Evolutionary conservation across 495 filamentous ascomycete genomes (phyloP).

Genomic region (Opeltia flavorubescens): DNA sequence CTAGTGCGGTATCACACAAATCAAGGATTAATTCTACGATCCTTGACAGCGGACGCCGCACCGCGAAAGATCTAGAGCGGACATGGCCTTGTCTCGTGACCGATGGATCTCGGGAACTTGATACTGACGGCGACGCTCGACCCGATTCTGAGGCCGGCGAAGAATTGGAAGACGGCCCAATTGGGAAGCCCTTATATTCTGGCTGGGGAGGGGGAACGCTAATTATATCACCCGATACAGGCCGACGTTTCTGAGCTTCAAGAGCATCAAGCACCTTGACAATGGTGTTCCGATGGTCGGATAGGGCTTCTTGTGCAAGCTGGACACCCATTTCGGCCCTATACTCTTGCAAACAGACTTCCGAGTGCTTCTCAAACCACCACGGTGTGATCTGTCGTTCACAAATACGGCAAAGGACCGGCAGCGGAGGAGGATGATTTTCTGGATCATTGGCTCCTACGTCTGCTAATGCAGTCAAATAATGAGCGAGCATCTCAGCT

Average conservation of each 20-base stretch:
- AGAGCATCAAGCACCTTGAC: conserved; percentile 88
- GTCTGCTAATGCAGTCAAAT: conserved; percentile 81
- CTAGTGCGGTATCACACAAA: conserved; percentile 86
- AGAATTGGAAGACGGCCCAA: conserved; percentile 58
- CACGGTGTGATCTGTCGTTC: conserved; percentile 96
- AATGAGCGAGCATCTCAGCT: conserved; percentile 85
- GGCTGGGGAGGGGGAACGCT: conserved; percentile 39
- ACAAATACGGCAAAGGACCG: conserved; percentile 90
- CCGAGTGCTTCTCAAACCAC: conserved; percentile 99
- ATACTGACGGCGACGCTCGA: conserved; percentile 51
- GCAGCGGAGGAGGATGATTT: conserved; percentile 71
- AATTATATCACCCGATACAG: conserved; percentile 42
- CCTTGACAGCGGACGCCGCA: conserved; percentile 73
- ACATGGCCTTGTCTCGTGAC: conserved; percentile 54
- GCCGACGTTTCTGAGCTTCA: conserved; percentile 57
- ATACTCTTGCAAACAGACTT: conserved; percentile 90
- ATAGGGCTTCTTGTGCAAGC: conserved; percentile 79
- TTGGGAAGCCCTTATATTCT: conserved; percentile 83
- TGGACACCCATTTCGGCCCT: conserved; percentile 95
- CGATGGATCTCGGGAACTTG: conserved; percentile 71
- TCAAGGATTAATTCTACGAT: conserved; percentile 92
- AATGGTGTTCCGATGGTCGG: conserved; percentile 90
- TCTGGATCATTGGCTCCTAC: conserved; percentile 67
- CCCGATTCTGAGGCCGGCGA: conserved; percentile 47
- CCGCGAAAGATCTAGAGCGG: conserved; percentile 69